These are phyloP conservation scores for Exserohilum turcica DNA, from an alignment of 2,329 filamentous ascomycete genomes.

Conservation along the genomic window DNA sequence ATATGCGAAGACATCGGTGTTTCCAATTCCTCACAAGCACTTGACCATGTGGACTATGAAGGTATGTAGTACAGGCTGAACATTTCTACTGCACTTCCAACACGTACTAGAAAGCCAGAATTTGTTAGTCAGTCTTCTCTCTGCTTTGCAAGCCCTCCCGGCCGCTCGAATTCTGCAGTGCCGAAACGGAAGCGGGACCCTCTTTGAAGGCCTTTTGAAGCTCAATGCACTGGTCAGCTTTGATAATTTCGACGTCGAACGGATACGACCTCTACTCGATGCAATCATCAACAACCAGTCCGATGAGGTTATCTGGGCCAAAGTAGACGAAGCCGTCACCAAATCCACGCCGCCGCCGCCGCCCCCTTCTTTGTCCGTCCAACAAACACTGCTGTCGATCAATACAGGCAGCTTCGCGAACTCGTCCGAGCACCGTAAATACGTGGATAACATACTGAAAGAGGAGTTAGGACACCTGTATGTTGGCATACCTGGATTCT, in stretches of 20 bases:
- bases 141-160: background rate
- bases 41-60: too few relatives aligned
- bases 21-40: too few relatives aligned
- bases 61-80: too few relatives aligned
- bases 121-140: background rate
- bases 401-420: conserved; percentile 29
- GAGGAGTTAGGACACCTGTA: conserved; percentile 28
- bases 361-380: conserved; percentile 27
- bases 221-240: background rate
- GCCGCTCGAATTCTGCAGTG: background rate
- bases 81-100: too few relatives aligned
- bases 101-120: too few relatives aligned
- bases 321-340: conserved; percentile 44
- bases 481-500: conserved; percentile 29
- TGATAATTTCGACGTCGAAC: background rate
- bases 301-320: conserved; percentile 26
- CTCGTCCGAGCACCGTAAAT: conserved; percentile 25
- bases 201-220: background rate
- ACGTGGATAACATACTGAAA: conserved; percentile 24
- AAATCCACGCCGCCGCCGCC: conserved; percentile 46
- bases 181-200: background rate
- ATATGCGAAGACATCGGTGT: too few relatives aligned
- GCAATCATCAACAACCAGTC: conserved; percentile 13
- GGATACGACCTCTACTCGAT: conserved; percentile 4
- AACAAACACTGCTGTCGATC: conserved; percentile 33